Conservation (phyloP, 257 asterid genomes). For the Salvia rosmarinus region DNA sequence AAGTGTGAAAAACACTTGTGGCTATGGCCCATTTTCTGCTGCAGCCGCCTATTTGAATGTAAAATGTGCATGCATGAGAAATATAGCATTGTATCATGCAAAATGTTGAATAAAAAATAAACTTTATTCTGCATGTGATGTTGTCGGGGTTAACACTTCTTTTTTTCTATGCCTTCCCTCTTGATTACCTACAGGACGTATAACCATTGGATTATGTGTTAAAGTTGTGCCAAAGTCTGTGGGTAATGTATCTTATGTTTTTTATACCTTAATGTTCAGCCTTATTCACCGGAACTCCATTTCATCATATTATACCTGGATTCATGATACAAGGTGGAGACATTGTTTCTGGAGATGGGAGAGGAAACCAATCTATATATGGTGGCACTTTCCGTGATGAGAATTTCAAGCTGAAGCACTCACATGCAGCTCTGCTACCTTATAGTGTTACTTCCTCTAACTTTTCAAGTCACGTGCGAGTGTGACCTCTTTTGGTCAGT, state of each 20-base stretch:
- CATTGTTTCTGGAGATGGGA: conserved; percentile 72
- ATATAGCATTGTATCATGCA: conserved; percentile 5
- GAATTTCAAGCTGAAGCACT: conserved; percentile 80
- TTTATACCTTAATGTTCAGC: conserved; percentile 11
- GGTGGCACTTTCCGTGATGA: conserved; percentile 78
- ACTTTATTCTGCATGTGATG: conserved; percentile 2
- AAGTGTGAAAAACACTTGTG: not conserved
- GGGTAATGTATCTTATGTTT: conserved; percentile 64
- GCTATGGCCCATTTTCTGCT: not conserved
- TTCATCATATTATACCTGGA: conserved; percentile 97
- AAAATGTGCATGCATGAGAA: conserved; percentile 8
- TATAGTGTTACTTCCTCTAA: not conserved
- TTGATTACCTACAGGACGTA: conserved; percentile 69
- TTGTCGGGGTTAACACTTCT: not conserved
- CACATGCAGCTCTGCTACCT: conserved; percentile 63
- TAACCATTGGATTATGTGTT: conserved; percentile 87
- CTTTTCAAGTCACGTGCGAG: not conserved
- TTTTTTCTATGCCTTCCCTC: conserved; percentile 11
- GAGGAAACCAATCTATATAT: conserved; percentile 78
- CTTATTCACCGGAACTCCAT: conserved; percentile 53
- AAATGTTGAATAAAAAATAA: not conserved
- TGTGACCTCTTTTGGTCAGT: not conserved
- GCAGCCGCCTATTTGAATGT: conserved; percentile 8
- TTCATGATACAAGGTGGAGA: conserved; percentile 99
- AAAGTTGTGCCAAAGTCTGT: conserved; percentile 90